Evolutionary conservation across 768 basidiomycete species (phyloP).

Genomic region (Phanerodontia chrysosporium): DNA sequence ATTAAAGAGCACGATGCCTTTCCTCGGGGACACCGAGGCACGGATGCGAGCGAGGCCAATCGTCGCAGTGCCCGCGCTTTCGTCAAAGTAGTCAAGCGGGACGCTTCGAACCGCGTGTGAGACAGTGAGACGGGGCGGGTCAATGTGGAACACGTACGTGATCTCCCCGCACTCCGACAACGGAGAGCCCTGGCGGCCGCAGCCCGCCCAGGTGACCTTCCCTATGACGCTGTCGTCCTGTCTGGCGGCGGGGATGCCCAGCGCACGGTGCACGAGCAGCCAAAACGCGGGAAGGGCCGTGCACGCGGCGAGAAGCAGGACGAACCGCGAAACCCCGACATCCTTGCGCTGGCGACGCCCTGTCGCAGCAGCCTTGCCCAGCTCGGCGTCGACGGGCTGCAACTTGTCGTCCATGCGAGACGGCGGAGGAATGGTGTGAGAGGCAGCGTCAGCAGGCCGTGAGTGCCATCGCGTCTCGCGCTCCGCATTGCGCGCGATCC

Average conservation of each 20-base stretch:
- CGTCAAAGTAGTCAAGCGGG: conserved; percentile 29
- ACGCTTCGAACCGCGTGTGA: conserved; percentile 20
- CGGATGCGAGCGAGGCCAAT: conserved; percentile 27
- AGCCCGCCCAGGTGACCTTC: background rate
- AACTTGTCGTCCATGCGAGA: background rate
- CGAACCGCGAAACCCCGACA: background rate
- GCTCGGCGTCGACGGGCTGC: background rate
- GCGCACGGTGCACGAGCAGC: background rate
- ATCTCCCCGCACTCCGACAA: conserved; percentile 20
- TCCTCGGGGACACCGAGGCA: conserved; percentile 20
- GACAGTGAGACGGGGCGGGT: background rate
- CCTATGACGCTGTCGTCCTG: background rate
- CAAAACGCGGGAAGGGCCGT: background rate
- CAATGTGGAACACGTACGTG: conserved; percentile 10
- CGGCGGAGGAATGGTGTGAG: background rate
- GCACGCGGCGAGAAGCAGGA: background rate
- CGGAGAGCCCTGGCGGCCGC: background rate
- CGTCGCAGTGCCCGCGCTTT: conserved; percentile 23
- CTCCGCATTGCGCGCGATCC: too few species aligned
- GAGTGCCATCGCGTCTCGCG: too few species aligned
- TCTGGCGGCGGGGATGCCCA: background rate
- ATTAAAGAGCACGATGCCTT: conserved; percentile 30
- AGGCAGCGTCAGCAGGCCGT: too few species aligned
- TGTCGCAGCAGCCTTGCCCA: background rate
- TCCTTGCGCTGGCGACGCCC: background rate